Evolutionary conservation across 2,329 filamentous ascomycete species (phyloP).

Genomic region (Aspergillus fumigatus): DNA sequence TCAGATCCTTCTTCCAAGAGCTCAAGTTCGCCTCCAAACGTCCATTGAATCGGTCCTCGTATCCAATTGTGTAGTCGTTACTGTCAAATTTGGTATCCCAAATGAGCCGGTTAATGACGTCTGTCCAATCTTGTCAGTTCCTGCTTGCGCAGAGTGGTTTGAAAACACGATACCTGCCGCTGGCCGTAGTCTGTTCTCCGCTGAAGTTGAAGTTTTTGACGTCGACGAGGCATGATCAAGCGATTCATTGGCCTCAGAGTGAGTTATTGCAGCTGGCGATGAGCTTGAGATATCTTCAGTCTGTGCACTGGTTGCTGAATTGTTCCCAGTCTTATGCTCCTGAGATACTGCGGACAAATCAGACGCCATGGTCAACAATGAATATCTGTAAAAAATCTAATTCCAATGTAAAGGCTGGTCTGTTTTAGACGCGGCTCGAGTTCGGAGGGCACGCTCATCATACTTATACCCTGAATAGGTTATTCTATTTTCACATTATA

Average conservation of each 20-base stretch:
- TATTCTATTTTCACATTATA: neutral
- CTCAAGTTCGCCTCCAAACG: conserved; percentile 45
- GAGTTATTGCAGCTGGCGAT: neutral
- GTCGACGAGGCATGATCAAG: neutral
- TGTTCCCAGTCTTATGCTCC: neutral
- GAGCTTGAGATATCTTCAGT: neutral
- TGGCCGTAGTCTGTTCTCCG: conserved; percentile 14
- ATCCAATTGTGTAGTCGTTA: conserved; percentile 48
- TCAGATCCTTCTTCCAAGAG: conserved; percentile 51
- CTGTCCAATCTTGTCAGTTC: conserved; percentile 13
- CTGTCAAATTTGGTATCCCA: conserved; percentile 47
- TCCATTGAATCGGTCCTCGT: conserved; percentile 51
- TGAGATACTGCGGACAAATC: neutral
- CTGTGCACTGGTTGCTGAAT: neutral
- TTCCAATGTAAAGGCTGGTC: neutral
- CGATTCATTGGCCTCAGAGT: neutral
- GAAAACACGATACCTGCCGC: conserved; percentile 6
- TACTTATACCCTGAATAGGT: neutral
- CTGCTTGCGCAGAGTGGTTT: neutral
- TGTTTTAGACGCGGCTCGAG: neutral
- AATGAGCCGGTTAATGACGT: conserved; percentile 47
- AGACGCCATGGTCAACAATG: neutral
- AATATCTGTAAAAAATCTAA: neutral
- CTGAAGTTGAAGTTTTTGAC: neutral
- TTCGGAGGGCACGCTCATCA: neutral